These are phyloP conservation scores for Dothidotthia symphoricarpi DNA, from an alignment of 2,329 filamentous ascomycete species.

Conservation along the genomic window DNA sequence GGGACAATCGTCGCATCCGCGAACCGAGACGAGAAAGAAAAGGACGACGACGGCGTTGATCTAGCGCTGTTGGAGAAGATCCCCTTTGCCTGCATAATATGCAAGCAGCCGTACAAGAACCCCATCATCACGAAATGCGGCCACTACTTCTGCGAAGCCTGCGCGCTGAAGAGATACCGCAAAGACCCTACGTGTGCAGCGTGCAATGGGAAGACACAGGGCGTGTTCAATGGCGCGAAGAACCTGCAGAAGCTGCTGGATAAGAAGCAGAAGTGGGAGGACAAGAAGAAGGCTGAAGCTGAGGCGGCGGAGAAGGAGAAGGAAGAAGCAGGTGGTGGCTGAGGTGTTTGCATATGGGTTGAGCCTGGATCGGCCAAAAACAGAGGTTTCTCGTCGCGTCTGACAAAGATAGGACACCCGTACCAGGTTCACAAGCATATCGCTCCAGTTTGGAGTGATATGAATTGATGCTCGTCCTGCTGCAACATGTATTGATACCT, in stretches of 20 bases:
- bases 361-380: too few relatives aligned
- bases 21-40: constrained; percentile 46
- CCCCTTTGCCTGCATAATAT: constrained; percentile 87
- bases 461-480: too few relatives aligned
- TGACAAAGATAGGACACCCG: too few relatives aligned
- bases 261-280: constrained; percentile 63
- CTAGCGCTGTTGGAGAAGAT: constrained; percentile 76
- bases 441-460: too few relatives aligned
- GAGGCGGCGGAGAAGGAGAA: constrained; percentile 45
- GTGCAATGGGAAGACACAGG: constrained; percentile 80
- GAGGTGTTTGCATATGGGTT: too few relatives aligned
- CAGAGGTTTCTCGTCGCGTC: too few relatives aligned
- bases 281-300: constrained; percentile 57
- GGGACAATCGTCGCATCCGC: constrained; percentile 58
- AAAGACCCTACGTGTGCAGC: constrained; percentile 84
- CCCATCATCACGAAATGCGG: constrained; percentile 87
- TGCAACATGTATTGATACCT: too few relatives aligned
- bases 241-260: constrained; percentile 77
- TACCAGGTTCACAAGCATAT: too few relatives aligned
- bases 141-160: constrained; percentile 93
- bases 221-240: constrained; percentile 87
- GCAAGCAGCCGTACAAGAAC: constrained; percentile 71
- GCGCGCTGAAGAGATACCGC: constrained; percentile 80
- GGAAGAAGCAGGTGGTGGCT: constrained; percentile 4
- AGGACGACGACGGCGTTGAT: constrained; percentile 58